Evolutionary conservation across 2,329 filamentous ascomycete species (phyloP), one percentile per base, ranked within the genome.

Genomic region (Colletotrichum euphorbiae): DNA sequence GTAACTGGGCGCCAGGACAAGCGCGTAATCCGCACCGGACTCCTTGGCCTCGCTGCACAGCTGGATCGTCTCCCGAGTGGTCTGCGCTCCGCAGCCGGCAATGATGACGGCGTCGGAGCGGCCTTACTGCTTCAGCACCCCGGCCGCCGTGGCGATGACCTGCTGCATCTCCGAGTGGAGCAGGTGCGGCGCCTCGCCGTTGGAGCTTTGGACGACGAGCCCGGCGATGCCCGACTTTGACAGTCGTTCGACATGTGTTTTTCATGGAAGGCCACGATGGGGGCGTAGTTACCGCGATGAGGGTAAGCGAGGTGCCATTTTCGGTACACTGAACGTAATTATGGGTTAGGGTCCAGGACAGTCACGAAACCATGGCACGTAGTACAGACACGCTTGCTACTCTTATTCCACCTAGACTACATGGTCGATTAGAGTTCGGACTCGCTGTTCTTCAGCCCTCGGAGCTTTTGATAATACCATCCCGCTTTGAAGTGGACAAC

Each of bases 21-120:
- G 80, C 0, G 82, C 82, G 73, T 88, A 91, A 77, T 90, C 81
- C 40, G 88, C 88, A 12, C 89, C 89, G 0, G 88, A 89, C 0
- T 80, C 81, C 21, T 81, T 79, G 1, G 89, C 89, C 72, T 91
- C 89, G 24, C 75, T 73, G 60, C 89, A 83, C 68, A 84, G 85
- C 75, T 90, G 85, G 1, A 90, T 81, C 3, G 87, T 86, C 77
- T 91, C 89, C 70, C 83, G 83, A 2, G 87, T 91, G 17, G 87
- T 90, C 76, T 91, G 89, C 0, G 86, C 88, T 17, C 88, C 84
- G 5, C 89, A 86, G 40, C 90, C 90, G 3, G 87, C n/a, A 81
- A 90, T 89, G 73, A 90, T 81, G 0, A 82, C 82, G 51, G 81
- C 80, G 12, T 77, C 67, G 21, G 87, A 87, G 0, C 83, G 80